phyloP scores from a whole-genome alignment of 495 filamentous ascomycete species.

The Aspergillus mulundensis region DNA sequence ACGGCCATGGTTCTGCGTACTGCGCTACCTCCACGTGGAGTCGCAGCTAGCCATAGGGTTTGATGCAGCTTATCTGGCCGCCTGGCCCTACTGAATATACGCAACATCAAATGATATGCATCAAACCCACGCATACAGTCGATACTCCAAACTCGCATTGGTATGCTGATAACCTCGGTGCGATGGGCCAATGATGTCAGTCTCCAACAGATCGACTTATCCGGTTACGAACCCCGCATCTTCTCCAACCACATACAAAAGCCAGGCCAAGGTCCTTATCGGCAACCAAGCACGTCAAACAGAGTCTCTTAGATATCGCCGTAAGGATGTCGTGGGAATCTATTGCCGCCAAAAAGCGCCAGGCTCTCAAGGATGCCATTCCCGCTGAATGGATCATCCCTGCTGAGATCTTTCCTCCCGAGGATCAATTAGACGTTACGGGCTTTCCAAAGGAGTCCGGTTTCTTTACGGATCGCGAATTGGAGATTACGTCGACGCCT shows the following conservation, averaged over 20 bases:
- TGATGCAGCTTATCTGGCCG: no score
- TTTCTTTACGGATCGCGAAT: conserved; percentile 17
- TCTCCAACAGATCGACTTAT: not conserved
- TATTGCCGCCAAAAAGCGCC: conserved; percentile 13
- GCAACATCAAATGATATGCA: no score
- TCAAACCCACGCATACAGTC: not conserved
- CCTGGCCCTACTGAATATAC: no score
- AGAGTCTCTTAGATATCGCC: not conserved
- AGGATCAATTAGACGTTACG: conserved; percentile 13
- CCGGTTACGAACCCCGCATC: not conserved
- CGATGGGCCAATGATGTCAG: not conserved
- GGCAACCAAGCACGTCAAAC: not conserved
- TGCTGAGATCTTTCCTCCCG: conserved; percentile 15
- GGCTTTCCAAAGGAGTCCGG: conserved; percentile 15
- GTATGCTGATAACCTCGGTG: not conserved
- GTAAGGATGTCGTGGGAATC: conserved; percentile 26
- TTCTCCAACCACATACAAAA: not conserved
- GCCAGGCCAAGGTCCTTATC: not conserved
- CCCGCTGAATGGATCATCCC: conserved; percentile 14
- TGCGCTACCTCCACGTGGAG: no score
- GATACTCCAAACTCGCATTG: not conserved
- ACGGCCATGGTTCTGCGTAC: no score
- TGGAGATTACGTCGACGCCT: conserved; percentile 13
- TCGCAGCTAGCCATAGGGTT: no score
- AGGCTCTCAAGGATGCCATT: conserved; percentile 13